Base-by-base conservation (phyloP, 2,329 filamentous ascomycete species). In the Spiromastix sp. region DNA sequence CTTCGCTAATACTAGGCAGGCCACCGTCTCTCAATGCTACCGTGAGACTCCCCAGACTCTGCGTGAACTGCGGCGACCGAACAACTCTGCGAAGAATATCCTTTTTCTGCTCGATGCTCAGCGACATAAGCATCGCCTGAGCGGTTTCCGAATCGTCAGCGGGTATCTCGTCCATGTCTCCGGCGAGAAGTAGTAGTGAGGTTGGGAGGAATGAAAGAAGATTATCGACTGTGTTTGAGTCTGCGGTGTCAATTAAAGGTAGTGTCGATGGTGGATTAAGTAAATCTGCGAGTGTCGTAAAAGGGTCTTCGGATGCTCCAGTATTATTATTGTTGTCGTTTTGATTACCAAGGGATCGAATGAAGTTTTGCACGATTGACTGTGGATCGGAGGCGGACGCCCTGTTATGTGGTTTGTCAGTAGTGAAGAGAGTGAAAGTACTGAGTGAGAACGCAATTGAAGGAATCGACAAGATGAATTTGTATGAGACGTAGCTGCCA, bases 1-100 rank as follows among this genome's bases (percentile, higher is more conserved):
- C 89, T 49, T 93, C 86, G 5, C 85, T 81, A 44, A 98, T 81
- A 48, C 79, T 93, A 4, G 89, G 87, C 38, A 98, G 62, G 0
- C 89, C 91, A 9, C 91, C 91, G 48, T 96, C 89, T 38, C 86
- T 72, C 37, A 98, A 67, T 9, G 91, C 91, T 59, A 86, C 77
- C 0, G 86, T 94, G 48, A 98, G 64, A 54, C 82, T 91, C 1
- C 77, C 75, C 25, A 95, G 63, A 46, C 85, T 89, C 58, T 96
- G 91, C 41, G 77, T 75, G 52, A 98, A 86, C 54, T 98, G 91
- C 12, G 91, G 89, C 45, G 84, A 93, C 44, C 84, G 76, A 10
- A 96, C 64, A 5, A 96, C 86, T 52, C 79, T 81, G 56, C 78
- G 79, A 28, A 98, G 61, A 9, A 96, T 72, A 15, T 72, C 68